phyloP scores from a whole-genome alignment of 768 basidiomycete genomes.

The Lyophyllum semitale region DNA sequence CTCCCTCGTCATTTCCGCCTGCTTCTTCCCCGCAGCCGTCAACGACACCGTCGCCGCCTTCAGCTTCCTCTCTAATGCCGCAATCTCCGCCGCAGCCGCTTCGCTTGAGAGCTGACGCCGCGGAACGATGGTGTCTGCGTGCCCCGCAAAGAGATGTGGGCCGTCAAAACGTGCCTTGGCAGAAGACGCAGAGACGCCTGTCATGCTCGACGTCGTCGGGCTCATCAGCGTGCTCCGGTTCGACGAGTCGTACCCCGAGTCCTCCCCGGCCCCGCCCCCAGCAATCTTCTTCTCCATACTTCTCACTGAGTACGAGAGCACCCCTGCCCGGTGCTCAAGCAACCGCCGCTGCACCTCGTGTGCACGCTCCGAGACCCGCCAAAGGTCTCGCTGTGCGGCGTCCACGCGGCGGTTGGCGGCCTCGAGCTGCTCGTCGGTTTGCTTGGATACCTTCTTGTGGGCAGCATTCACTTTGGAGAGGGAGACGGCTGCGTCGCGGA shows the following conservation, averaged over 20 bases:
- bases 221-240: conserved; percentile 53
- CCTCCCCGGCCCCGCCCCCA: conserved; percentile 29
- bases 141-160: conserved; percentile 83
- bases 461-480: conserved; percentile 67
- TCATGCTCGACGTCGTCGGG: conserved; percentile 44
- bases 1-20: conserved; percentile 63
- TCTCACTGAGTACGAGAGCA: conserved; percentile 72
- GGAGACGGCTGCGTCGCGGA: conserved; percentile 82
- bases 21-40: conserved; percentile 58
- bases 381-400: conserved; percentile 68
- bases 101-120: conserved; percentile 42
- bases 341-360: conserved; percentile 64
- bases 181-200: conserved; percentile 42
- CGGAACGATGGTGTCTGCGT: conserved; percentile 67
- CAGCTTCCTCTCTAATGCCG: conserved; percentile 64
- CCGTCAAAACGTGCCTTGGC: conserved; percentile 72
- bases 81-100: conserved; percentile 44
- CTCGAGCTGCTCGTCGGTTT: conserved; percentile 72
- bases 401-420: conserved; percentile 75
- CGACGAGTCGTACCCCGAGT: conserved; percentile 57
- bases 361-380: conserved; percentile 63
- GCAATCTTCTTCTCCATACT: conserved; percentile 60
- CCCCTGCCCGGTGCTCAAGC: conserved; percentile 82
- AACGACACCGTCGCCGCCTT: conserved; percentile 61
- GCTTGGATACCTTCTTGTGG: conserved; percentile 60